phyloP scores from a whole-genome alignment of 2,329 filamentous ascomycete genomes.

The Cadophora sp. region DNA sequence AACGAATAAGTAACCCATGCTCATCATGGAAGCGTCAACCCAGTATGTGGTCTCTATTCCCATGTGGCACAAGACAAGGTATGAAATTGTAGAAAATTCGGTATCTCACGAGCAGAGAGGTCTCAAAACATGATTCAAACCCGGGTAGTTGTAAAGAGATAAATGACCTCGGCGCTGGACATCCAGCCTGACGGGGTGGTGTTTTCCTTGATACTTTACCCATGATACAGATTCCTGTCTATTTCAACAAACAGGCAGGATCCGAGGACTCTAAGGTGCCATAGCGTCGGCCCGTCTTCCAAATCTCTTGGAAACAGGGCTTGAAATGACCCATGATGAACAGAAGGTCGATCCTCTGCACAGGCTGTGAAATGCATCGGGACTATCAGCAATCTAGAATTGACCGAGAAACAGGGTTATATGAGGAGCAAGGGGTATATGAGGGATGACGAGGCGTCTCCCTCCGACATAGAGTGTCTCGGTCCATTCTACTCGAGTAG shows the following conservation, averaged over 20 bases:
- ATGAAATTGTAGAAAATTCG: not conserved
- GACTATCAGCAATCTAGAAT: constrained; percentile 1
- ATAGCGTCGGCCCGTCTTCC: constrained; percentile 22
- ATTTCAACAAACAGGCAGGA: constrained; percentile 22
- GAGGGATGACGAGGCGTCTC: not conserved
- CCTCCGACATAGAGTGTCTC: not conserved
- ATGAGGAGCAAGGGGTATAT: not conserved
- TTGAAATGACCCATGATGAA: not conserved
- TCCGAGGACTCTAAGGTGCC: constrained; percentile 7
- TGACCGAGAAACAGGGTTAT: not conserved
- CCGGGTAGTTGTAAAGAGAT: constrained; percentile 20
- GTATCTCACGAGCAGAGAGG: not conserved
- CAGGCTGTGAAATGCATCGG: not conserved
- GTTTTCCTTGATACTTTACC: constrained; percentile 6
- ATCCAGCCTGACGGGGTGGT: constrained; percentile 22
- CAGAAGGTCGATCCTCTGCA: not conserved
- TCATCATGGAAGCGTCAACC: constrained; percentile 22
- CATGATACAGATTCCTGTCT: constrained; percentile 9
- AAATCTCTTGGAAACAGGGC: constrained; percentile 11
- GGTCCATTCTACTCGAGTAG: not conserved
- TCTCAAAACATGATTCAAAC: not conserved
- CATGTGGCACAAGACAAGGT: constrained; percentile 26
- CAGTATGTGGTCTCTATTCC: constrained; percentile 21
- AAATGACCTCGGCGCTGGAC: constrained; percentile 10
- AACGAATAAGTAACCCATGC: not conserved